Percentiles rank a stretch among this genome's conserved stretches.
These are phyloP conservation scores for Chrysopogon serrulatus DNA, from an alignment of 176 grass and related monocot genomes.

Conservation along the genomic window DNA sequence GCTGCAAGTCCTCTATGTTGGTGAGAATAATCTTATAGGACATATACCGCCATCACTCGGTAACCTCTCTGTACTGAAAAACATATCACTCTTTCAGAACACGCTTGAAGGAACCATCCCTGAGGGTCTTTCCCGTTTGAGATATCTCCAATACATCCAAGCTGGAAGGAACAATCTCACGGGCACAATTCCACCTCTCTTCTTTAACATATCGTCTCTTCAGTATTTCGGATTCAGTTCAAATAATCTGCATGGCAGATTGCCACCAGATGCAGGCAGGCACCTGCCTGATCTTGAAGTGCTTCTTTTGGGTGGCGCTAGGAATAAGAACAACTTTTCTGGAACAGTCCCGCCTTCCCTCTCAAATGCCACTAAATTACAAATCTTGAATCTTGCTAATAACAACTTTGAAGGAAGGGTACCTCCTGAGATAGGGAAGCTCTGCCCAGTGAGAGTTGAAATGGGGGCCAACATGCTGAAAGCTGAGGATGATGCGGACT, in stretches of 20 bases:
- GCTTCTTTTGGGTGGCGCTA: background rate
- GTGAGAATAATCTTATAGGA: background rate
- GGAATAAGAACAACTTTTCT: conserved; percentile 8
- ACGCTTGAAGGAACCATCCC: conserved; percentile 1
- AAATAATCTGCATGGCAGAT: conserved; percentile 13
- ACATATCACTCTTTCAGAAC: background rate
- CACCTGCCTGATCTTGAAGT: background rate
- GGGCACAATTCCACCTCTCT: background rate
- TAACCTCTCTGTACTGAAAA: background rate
- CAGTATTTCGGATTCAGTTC: background rate
- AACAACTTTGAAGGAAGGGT: conserved; percentile 18
- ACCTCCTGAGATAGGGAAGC: background rate
- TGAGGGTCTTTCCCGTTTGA: conserved; percentile 2
- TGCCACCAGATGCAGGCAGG: background rate
- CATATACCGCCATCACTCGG: background rate
- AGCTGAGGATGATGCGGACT: background rate
- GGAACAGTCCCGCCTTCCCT: conserved; percentile 11
- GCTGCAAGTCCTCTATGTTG: background rate
- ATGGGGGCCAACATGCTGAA: background rate
- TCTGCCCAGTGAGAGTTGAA: background rate
- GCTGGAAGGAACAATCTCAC: conserved; percentile 13
- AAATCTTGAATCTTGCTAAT: background rate
- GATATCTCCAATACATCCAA: background rate
- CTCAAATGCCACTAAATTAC: background rate
- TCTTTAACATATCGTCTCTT: conserved; percentile 34